phyloP scores from a whole-genome alignment of 2,329 filamentous ascomycete genomes.

The Annulohypoxylon truncatum region DNA sequence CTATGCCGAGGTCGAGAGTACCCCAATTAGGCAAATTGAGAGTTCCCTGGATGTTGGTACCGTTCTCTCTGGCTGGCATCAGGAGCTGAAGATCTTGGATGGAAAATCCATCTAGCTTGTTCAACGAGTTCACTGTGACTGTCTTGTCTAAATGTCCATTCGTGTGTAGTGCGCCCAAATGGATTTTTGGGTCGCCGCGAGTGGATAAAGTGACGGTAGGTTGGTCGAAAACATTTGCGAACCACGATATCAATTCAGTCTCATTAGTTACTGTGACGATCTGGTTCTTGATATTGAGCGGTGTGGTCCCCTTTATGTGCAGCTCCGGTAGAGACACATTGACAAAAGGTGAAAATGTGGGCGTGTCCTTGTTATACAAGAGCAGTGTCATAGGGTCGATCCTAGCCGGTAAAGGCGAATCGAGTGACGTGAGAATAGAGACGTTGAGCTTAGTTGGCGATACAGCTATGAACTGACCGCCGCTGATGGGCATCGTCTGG shows the following conservation, averaged over 20 bases:
- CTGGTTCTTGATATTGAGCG: constrained; percentile 52
- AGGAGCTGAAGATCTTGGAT: constrained; percentile 53
- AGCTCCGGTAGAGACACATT: constrained; percentile 50
- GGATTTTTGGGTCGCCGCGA: constrained; percentile 52
- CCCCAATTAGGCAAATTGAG: constrained; percentile 60
- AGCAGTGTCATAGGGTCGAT: constrained; percentile 55
- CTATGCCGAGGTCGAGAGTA: constrained; percentile 56
- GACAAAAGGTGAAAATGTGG: constrained; percentile 47
- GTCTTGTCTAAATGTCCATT: constrained; percentile 56
- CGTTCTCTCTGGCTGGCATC: constrained; percentile 52
- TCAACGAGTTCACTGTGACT: constrained; percentile 54
- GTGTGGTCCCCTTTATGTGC: constrained; percentile 52
- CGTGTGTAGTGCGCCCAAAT: constrained; percentile 56
- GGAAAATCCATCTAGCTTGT: constrained; percentile 54
- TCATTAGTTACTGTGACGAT: constrained; percentile 53
- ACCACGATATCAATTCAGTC: constrained; percentile 54
- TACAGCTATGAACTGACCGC: constrained; percentile 52
- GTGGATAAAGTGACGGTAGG: constrained; percentile 53
- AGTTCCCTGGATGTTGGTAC: constrained; percentile 57
- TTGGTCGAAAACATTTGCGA: constrained; percentile 55
- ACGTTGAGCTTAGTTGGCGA: constrained; percentile 52
- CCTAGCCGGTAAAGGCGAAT: constrained; percentile 53
- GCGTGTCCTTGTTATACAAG: constrained; percentile 56
- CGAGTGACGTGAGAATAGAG: constrained; percentile 52
- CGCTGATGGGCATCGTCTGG: constrained; percentile 54